Evolutionary conservation across 2,329 filamentous ascomycete genomes (phyloP).

Genomic region (Aspergillus sp.): DNA sequence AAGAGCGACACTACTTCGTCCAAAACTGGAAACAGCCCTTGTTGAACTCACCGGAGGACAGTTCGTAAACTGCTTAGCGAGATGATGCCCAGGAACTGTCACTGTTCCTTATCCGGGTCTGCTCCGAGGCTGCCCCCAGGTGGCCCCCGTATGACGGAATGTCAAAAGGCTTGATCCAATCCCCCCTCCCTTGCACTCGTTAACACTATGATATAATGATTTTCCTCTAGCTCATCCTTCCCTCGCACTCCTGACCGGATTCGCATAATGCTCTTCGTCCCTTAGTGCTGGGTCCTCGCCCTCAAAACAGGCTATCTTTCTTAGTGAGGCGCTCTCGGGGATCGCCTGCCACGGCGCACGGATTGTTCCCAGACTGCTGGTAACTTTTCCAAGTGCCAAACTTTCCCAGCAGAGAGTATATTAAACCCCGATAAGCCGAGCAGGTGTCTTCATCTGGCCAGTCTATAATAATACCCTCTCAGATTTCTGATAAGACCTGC

Average conservation of each 20-base stretch:
- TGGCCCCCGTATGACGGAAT: background rate
- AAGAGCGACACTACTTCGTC: too few species aligned
- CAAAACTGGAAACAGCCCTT: too few species aligned
- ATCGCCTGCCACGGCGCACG: slow-evolving; percentile 7
- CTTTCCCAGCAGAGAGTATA: background rate
- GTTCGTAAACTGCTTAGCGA: background rate
- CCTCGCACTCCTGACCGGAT: background rate
- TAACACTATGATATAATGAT: background rate
- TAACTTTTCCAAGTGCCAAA: background rate
- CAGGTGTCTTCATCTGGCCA: background rate
- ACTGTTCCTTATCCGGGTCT: background rate
- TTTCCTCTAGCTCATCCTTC: background rate
- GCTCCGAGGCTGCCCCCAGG: background rate
- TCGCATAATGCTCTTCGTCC: background rate
- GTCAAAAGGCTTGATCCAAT: background rate
- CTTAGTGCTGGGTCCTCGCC: background rate
- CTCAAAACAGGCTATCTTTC: background rate
- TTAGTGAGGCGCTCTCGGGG: background rate
- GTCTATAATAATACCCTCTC: background rate
- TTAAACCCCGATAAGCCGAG: background rate
- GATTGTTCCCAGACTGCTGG: slow-evolving; percentile 9
- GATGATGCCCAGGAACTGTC: background rate
- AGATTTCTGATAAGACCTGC: background rate
- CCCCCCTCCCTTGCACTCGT: background rate
- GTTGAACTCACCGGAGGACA: too few species aligned